Evolutionary conservation across 2,329 filamentous ascomycete species (phyloP).

Genomic region (Amesomyces nigricolor): DNA sequence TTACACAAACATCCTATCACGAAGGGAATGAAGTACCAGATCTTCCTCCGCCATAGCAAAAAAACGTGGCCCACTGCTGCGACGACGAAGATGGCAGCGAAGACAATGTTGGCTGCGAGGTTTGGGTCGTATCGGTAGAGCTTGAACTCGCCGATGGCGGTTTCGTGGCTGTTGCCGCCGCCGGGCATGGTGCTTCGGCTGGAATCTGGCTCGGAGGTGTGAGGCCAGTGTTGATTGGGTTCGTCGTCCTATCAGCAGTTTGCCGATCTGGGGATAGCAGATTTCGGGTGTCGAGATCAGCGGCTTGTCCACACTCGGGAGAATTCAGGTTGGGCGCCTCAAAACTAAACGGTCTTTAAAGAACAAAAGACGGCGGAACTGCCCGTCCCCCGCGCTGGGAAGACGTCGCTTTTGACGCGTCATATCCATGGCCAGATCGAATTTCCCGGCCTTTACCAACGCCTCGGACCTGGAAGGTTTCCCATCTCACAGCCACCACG

Average conservation of each 20-base stretch:
- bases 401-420: too few relatives aligned
- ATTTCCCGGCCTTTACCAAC: too few relatives aligned
- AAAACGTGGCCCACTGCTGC: conserved; percentile 34
- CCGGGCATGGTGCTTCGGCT: background rate
- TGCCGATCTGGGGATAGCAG: background rate
- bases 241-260: background rate
- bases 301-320: too few relatives aligned
- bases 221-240: background rate
- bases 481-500: too few relatives aligned
- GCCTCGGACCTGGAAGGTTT: too few relatives aligned
- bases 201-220: too few relatives aligned
- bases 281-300: too few relatives aligned
- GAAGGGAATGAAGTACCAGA: conserved; percentile 49
- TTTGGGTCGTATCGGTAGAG: conserved; percentile 44
- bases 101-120: conserved; percentile 36
- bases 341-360: too few relatives aligned
- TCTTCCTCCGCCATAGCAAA: conserved; percentile 35
- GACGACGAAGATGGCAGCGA: conserved; percentile 37
- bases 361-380: too few relatives aligned
- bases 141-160: conserved; percentile 8
- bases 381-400: too few relatives aligned
- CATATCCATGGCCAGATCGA: too few relatives aligned
- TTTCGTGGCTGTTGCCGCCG: background rate
- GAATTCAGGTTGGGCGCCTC: too few relatives aligned
- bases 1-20: conserved; percentile 48